Percentiles rank a stretch among this genome's conserved stretches.
Conservation (phyloP, 2,329 filamentous ascomycete genomes). For the Cryphonectria nitschkei region DNA sequence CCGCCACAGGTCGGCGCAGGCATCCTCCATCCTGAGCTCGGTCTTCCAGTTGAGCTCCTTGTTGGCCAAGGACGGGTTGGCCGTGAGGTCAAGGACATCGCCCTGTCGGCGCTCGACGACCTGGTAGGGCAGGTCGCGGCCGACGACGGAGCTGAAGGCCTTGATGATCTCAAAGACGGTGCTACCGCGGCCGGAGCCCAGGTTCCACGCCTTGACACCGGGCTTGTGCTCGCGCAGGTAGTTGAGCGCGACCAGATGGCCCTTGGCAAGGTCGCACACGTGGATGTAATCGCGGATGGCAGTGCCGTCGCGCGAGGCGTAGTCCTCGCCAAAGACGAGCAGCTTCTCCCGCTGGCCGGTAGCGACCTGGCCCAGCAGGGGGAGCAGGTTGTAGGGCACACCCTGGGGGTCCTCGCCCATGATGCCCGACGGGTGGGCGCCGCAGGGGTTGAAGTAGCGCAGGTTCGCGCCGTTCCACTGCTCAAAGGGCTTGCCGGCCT, state of each 20-base stretch:
- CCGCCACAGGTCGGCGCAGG: constrained; percentile 91
- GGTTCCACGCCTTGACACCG: constrained; percentile 93
- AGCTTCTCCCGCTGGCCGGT: constrained; percentile 94
- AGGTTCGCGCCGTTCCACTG: constrained; percentile 93
- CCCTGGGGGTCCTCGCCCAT: constrained; percentile 99
- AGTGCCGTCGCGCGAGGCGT: constrained; percentile 85
- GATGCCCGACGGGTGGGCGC: constrained; percentile 90
- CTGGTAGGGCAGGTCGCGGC: constrained; percentile 83
- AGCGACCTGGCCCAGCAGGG: constrained; percentile 91
- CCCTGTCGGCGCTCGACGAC: constrained; percentile 81
- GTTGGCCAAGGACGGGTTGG: constrained; percentile 86
- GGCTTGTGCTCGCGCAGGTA: constrained; percentile 83
- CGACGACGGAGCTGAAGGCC: constrained; percentile 86
- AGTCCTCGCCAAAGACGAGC: constrained; percentile 93
- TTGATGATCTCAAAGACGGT: constrained; percentile 98
- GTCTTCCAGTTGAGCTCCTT: constrained; percentile 92
- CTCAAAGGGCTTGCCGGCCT: constrained; percentile 75
- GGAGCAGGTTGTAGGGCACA: constrained; percentile 93
- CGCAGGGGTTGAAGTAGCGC: constrained; percentile 97
- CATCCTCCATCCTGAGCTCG: constrained; percentile 85
- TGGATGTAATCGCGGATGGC: constrained; percentile 98
- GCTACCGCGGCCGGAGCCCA: constrained; percentile 91
- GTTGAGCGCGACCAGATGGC: constrained; percentile 87
- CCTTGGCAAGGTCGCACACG: constrained; percentile 84
- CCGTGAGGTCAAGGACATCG: constrained; percentile 92